Conservation (phyloP, 1,284 basidiomycete species). For the Cutaneotrichosporon arboriforme region DNA sequence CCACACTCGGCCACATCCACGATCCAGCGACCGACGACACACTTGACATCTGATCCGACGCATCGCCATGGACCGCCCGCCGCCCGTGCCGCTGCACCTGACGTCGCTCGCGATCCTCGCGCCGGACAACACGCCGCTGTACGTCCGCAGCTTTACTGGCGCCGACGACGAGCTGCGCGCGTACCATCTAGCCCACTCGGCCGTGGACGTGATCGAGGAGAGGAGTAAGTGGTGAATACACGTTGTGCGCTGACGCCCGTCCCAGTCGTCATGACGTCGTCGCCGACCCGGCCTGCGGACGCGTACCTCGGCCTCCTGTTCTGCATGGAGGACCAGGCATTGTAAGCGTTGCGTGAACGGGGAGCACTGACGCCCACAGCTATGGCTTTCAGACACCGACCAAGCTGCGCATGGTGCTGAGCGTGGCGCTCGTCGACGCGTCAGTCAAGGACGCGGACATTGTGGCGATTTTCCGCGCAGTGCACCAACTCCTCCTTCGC, state of each 20-base stretch:
- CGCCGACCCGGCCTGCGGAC: slow-evolving; percentile 42
- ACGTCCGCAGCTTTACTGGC: slow-evolving; percentile 45
- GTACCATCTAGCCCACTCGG: slow-evolving; percentile 46
- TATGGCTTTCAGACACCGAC: slow-evolving; percentile 47
- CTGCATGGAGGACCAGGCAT: slow-evolving; percentile 49
- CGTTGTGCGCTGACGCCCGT: slow-evolving; percentile 5
- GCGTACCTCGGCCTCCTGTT: slow-evolving; percentile 47
- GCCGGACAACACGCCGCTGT: slow-evolving; percentile 43
- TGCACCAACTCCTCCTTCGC: slow-evolving; percentile 42
- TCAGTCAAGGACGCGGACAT: slow-evolving; percentile 47
- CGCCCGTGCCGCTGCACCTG: slow-evolving; percentile 41
- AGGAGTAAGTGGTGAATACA: slow-evolving; percentile 32
- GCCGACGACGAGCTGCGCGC: slow-evolving; percentile 42
- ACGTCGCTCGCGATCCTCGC: slow-evolving; percentile 45
- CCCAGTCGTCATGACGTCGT: slow-evolving; percentile 43
- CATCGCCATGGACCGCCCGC: slow-evolving; percentile 26
- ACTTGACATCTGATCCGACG: too few species aligned
- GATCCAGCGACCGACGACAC: neutral
- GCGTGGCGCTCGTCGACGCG: slow-evolving; percentile 47
- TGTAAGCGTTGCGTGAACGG: slow-evolving; percentile 29
- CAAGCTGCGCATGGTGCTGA: slow-evolving; percentile 43
- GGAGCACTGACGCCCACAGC: slow-evolving; percentile 19
- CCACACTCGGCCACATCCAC: neutral
- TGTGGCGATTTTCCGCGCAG: slow-evolving; percentile 45
- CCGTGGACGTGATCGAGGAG: slow-evolving; percentile 48